Evolutionary conservation across 495 filamentous ascomycete species (phyloP).

Genomic region (Podospora bellae-mahoneyi): DNA sequence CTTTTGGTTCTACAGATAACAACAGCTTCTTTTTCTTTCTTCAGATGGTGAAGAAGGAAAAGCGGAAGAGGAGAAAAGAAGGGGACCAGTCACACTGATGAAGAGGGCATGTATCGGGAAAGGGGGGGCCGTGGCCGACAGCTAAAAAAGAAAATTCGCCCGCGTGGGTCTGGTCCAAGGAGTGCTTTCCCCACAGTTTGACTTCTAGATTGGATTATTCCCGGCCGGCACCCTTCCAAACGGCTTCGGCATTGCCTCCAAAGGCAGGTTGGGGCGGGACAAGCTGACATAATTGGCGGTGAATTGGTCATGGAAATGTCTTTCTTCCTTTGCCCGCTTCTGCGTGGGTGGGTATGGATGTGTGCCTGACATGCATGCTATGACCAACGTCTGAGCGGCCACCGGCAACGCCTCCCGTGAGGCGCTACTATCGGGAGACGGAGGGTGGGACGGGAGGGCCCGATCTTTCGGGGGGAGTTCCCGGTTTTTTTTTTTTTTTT

Average conservation of each 20-base stretch:
- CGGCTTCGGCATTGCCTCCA: background rate
- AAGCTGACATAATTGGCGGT: background rate
- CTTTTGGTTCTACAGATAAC: background rate
- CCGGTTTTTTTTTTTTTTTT: background rate
- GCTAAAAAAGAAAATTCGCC: constrained; percentile 8
- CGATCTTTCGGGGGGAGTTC: background rate
- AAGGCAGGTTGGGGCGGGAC: background rate
- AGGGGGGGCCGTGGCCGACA: background rate
- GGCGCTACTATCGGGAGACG: background rate
- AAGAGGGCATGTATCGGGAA: background rate
- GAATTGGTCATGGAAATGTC: background rate
- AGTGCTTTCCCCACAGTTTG: background rate
- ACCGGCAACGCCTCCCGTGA: background rate
- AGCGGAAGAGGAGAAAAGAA: background rate
- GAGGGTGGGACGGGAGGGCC: background rate
- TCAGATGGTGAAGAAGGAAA: background rate
- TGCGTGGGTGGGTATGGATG: background rate
- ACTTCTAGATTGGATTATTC: background rate
- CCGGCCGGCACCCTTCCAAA: background rate
- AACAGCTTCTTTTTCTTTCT: background rate
- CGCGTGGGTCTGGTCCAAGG: constrained; percentile 4
- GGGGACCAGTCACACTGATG: background rate
- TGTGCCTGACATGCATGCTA: background rate
- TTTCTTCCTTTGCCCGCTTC: background rate
- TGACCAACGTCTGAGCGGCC: background rate